Evolutionary conservation across 192 early-diverging fungal species (phyloP), one percentile per base, ranked within the genome.

Genomic region (Linnemannia hyalina): DNA sequence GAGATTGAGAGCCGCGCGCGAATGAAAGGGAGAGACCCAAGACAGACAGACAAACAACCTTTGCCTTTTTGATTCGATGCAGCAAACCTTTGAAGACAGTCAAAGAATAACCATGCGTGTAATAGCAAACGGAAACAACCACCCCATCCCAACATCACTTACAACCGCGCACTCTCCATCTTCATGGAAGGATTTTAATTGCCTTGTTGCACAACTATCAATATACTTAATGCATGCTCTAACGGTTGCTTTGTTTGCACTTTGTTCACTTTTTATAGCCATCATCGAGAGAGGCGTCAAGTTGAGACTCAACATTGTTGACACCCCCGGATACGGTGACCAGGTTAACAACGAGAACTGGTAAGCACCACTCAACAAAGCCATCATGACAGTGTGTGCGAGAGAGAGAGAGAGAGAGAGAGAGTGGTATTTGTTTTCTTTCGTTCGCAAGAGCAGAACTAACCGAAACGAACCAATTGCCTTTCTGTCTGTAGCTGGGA

Each of bases 321-420:
- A 99, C 85, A 99, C 98, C 71, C 98, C 98, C 60, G 98, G 98
- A 63, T 99, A 96, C 80, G 98, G 97, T 79, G 98, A 99, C 91
- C 97, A 98, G 90, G 97, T 98, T 81, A 99, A 99, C 93, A 99
- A 99, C 92, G 98, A 98, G 83, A 93, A 95, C 77, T 99, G 98
- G 96, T 96, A 82, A 76, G 88, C 49, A 29, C 29, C 70, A 52
- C 7, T 26, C 35, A 36, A 60, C 16, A 44, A 44, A 8, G 42
- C 42, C 42, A 40, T 40, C 3, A 40, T 40, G 38, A 40, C 38
- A 6, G 20, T 63, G n/a, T 22, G 5, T 22, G 42, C 29, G 35
- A 68, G 26, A 32, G 18, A 20, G 18, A 0, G 7, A 16, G n/a
- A n/a, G n/a, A n/a, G 35, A 68, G 26, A 32, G 18, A 20, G 18